Evolutionary conservation across 768 basidiomycete species (phyloP).

Genomic region (Pleurotus pulmonarius): DNA sequence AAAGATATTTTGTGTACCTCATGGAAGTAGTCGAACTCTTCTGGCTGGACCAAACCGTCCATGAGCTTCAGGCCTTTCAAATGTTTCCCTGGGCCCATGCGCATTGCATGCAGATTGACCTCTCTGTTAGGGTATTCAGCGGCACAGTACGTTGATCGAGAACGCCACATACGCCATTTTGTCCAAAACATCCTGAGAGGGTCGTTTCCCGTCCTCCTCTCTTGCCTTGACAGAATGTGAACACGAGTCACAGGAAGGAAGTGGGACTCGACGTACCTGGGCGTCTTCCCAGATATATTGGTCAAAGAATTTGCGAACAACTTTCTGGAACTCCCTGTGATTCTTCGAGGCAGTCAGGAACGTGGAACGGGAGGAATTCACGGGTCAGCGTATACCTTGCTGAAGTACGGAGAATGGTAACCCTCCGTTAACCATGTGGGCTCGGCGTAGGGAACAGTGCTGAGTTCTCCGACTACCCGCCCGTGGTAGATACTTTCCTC

Average conservation of each 20-base stretch:
- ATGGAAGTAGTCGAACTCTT: slow-evolving; percentile 91
- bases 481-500: slow-evolving; percentile 51
- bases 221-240: slow-evolving; percentile 43
- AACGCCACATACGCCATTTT: slow-evolving; percentile 53
- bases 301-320: slow-evolving; percentile 68
- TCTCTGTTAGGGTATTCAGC: slow-evolving; percentile 47
- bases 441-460: slow-evolving; percentile 83
- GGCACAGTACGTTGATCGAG: too few relatives aligned
- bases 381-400: slow-evolving; percentile 42
- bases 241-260: slow-evolving; percentile 1
- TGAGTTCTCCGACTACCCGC: slow-evolving; percentile 53
- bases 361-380: slow-evolving; percentile 20
- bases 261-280: slow-evolving; percentile 22
- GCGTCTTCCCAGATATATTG: slow-evolving; percentile 58
- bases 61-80: slow-evolving; percentile 76
- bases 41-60: slow-evolving; percentile 76
- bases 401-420: slow-evolving; percentile 75
- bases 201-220: slow-evolving; percentile 89
- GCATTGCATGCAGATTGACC: slow-evolving; percentile 82
- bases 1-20: slow-evolving; percentile 34
- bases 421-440: slow-evolving; percentile 69
- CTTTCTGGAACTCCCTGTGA: slow-evolving; percentile 57
- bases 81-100: slow-evolving; percentile 90
- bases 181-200: slow-evolving; percentile 71
- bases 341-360: slow-evolving; percentile 29